Evolutionary conservation across 495 filamentous ascomycete genomes (phyloP), one percentile per base, ranked within the genome.

Genomic region (Talaromyces stipitatus): DNA sequence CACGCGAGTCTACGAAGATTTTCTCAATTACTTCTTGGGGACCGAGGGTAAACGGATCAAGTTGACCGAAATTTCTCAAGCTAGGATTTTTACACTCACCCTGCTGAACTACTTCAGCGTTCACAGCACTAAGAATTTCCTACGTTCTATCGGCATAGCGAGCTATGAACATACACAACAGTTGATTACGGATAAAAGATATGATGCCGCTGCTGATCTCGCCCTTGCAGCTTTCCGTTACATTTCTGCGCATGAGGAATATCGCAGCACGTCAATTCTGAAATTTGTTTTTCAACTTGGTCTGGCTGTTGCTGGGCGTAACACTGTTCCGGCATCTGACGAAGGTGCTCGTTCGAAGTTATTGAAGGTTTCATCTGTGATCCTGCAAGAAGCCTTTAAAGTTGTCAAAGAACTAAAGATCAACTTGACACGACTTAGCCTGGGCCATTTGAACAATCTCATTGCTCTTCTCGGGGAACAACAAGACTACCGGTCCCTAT

Each of bases 101-200:
- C 56, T 72, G 16, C 53, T 74, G 23, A 54, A 62, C 8, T 64
- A 74, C 46, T 71, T 74, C 60, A 62, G 48, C 28, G 57, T 56
- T 22, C 69, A 70, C 62, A 53, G 61, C 23, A 70, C 71, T 3
- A 61, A 64, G 22, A 64, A 68, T 57, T 71, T 72, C 57, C 29
- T 74, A 23, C 69, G 71, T 47, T 74, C 69, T 3, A 63, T 72
- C 23, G 69, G 66, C 45, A 71, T 74, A 54, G 71, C 69, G 30
- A 66, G 62, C 60, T 65, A 71, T 56, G 47, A 61, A 36, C 67
- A 62, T n/a, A 65, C 71, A 12, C 32, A 58, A 1, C 59, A 69
- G 52, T 61, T 72, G 8, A 62, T 74, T 4, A 36, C 60, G 12
- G 43, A 55, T 6, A 60, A 63, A 50, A 51, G 67, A 33, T 71